These are phyloP conservation scores for Entomophthora muscae DNA, from an alignment of 371 early-diverging fungal species.

Conservation along the genomic window DNA sequence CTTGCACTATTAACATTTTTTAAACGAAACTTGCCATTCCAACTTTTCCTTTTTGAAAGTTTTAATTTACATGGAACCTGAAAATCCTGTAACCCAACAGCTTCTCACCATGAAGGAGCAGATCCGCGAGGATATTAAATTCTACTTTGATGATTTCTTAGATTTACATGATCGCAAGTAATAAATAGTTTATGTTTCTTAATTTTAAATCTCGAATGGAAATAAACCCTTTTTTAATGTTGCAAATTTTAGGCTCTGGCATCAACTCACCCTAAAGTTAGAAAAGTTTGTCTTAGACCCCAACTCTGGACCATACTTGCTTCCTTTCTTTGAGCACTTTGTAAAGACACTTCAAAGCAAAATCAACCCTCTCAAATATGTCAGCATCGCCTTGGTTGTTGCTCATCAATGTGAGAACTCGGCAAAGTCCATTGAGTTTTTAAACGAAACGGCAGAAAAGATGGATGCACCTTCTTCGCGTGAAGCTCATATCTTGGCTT, in stretches of 20 bases:
- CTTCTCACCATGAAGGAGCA: too few relatives aligned
- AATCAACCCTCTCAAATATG: slow-evolving; percentile 83
- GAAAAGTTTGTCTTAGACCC: slow-evolving; percentile 59
- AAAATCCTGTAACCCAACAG: too few relatives aligned
- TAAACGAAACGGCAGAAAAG: slow-evolving; percentile 40
- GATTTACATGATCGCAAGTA: too few relatives aligned
- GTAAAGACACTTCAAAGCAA: slow-evolving; percentile 80
- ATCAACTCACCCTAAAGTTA: slow-evolving; percentile 74
- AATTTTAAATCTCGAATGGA: too few relatives aligned
- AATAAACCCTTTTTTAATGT: too few relatives aligned
- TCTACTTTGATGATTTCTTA: too few relatives aligned
- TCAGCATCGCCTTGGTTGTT: slow-evolving; percentile 57
- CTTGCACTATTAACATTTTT: too few relatives aligned
- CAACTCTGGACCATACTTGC: slow-evolving; percentile 53
- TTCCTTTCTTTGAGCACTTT: slow-evolving; percentile 74
- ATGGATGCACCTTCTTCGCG: slow-evolving; percentile 41
- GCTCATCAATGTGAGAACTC: slow-evolving; percentile 57
- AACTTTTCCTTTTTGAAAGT: too few relatives aligned
- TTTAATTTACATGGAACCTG: too few relatives aligned
- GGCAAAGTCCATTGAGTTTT: slow-evolving; percentile 42
- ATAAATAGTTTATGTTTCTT: too few relatives aligned
- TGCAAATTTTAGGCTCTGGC: slow-evolving; percentile 93
- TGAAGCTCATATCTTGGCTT: slow-evolving; percentile 72
- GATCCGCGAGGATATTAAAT: too few relatives aligned
- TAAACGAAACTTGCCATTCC: too few relatives aligned